Evolutionary conservation across 2,329 filamentous ascomycete species (phyloP).

Genomic region (Fusarium caatingaense): DNA sequence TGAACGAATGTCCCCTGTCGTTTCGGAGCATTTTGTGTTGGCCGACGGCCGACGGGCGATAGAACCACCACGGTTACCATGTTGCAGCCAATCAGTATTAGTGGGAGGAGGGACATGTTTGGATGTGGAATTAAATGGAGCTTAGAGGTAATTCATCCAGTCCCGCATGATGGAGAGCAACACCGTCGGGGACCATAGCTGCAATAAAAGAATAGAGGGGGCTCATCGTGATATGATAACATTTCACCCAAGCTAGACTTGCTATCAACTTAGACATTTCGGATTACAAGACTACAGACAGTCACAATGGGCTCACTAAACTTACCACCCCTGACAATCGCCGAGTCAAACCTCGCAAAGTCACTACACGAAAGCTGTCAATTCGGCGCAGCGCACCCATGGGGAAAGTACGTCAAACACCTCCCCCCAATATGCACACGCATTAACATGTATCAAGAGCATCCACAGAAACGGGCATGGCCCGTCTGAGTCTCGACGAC

Average conservation of each 20-base stretch:
- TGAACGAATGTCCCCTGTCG: not conserved
- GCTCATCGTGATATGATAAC: not conserved
- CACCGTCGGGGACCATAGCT: not conserved
- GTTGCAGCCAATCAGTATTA: not conserved
- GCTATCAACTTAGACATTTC: not conserved
- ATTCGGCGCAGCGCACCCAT: slow-evolving; percentile 9
- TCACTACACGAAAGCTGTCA: slow-evolving; percentile 9
- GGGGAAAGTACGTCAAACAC: not conserved
- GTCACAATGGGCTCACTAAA: not conserved
- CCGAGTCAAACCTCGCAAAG: not conserved
- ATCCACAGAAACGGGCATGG: slow-evolving; percentile 11
- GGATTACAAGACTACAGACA: not conserved
- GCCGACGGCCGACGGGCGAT: slow-evolving; percentile 11
- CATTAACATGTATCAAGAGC: fast-evolving
- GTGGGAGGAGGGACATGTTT: not conserved
- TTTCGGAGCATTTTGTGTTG: not conserved
- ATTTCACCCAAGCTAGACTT: not conserved
- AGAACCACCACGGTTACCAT: not conserved
- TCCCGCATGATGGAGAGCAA: too few species aligned
- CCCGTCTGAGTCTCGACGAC: not conserved
- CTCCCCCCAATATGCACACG: fast-evolving
- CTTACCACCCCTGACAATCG: not conserved
- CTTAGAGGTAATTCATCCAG: too few species aligned
- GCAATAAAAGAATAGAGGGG: not conserved
- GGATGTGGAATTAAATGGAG: not conserved